A percentile compares a stretch with the other conserved stretches of the same genome.
Evolutionary conservation across 768 basidiomycete genomes (phyloP).

Genomic region (Psilocybe subaeruginosa): DNA sequence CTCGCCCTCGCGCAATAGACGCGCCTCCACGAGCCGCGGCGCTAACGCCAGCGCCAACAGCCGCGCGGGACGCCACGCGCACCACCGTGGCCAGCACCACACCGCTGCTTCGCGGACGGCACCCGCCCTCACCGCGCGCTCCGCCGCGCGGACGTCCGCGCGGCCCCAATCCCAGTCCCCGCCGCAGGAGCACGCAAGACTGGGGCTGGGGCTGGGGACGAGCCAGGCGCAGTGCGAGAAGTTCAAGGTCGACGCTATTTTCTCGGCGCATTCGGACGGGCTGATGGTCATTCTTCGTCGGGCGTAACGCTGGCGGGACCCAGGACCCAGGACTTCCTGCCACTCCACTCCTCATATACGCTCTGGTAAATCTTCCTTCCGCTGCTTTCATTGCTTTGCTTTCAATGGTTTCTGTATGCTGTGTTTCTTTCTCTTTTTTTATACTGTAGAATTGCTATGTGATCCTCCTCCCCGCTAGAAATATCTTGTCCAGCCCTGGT

Average conservation of each 20-base stretch:
- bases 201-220: slow-evolving; percentile 14
- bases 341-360: too few species aligned
- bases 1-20: slow-evolving; percentile 19
- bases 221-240: slow-evolving; percentile 28
- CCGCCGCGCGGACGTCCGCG: not conserved
- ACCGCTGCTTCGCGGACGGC: not conserved
- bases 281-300: slow-evolving; percentile 77
- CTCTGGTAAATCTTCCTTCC: too few species aligned
- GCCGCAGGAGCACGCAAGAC: slow-evolving; percentile 15
- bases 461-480: too few species aligned
- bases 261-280: slow-evolving; percentile 86
- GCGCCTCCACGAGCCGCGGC: slow-evolving; percentile 22
- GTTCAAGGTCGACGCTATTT: slow-evolving; percentile 76
- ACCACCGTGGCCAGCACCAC: too few species aligned
- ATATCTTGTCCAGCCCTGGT: too few species aligned
- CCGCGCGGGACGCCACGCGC: too few species aligned
- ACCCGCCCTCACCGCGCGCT: slow-evolving; percentile 1
- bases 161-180: slow-evolving; percentile 1
- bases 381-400: too few species aligned
- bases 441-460: too few species aligned
- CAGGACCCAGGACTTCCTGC: too few species aligned
- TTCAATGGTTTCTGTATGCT: too few species aligned
- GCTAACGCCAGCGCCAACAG: too few species aligned
- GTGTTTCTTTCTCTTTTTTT: too few species aligned
- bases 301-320: slow-evolving; percentile 25